Percentiles rank a stretch among this genome's conserved stretches.
Evolutionary conservation across 2,329 filamentous ascomycete genomes (phyloP).

Genomic region (Aspergillus latus): DNA sequence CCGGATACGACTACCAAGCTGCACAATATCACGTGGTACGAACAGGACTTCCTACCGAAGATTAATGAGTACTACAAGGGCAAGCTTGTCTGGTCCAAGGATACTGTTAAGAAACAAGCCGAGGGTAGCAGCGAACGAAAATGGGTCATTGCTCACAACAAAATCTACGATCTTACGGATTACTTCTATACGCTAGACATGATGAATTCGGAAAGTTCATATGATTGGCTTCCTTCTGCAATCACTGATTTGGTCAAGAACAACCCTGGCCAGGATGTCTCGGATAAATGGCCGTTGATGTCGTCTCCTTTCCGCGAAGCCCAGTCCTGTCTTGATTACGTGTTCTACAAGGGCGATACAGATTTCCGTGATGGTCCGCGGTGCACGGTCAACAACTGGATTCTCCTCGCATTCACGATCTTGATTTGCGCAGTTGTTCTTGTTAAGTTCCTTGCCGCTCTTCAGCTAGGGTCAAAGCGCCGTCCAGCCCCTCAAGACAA

Average conservation of each 20-base stretch:
- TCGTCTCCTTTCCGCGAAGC: conserved; percentile 60
- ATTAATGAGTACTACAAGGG: conserved; percentile 89
- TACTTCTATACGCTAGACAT: conserved; percentile 76
- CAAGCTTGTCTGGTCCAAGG: conserved; percentile 69
- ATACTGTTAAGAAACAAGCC: conserved; percentile 64
- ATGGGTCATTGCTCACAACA: conserved; percentile 76
- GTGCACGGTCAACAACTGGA: conserved; percentile 88
- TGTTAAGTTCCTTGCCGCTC: conserved; percentile 85
- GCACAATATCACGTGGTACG: conserved; percentile 72
- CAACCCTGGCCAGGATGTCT: conserved; percentile 79
- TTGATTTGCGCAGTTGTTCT: conserved; percentile 76
- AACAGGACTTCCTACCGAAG: conserved; percentile 66
- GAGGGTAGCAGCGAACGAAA: conserved; percentile 63
- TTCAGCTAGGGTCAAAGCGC: conserved; percentile 90
- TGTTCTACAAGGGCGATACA: conserved; percentile 76
- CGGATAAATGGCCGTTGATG: conserved; percentile 57
- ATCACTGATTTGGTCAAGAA: conserved; percentile 68
- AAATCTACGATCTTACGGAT: conserved; percentile 85
- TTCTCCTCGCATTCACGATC: conserved; percentile 83
- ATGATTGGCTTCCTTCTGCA: conserved; percentile 69
- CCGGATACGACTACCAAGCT: conserved; percentile 59
- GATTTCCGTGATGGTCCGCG: conserved; percentile 77
- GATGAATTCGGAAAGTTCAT: conserved; percentile 56
- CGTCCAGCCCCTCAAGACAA: conserved; percentile 91
- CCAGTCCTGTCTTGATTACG: conserved; percentile 76